Conservation (phyloP, 1,284 basidiomycete species). For the Flammula alnicola region DNA sequence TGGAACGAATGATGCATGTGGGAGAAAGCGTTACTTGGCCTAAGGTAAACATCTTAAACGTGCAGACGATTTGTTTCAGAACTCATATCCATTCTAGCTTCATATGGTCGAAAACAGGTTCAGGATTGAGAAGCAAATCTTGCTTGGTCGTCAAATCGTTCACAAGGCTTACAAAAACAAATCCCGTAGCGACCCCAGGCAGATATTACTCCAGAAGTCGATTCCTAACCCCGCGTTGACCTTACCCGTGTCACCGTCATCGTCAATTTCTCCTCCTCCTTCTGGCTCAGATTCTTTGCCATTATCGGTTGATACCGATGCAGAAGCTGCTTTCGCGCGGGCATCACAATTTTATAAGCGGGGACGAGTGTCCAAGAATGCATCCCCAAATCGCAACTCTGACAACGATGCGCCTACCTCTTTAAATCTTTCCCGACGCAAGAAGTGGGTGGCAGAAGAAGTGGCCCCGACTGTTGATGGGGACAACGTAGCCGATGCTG, state of each 20-base stretch:
- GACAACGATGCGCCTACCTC: conserved; percentile 43
- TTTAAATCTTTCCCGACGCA: conserved; percentile 45
- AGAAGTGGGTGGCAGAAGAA: conserved; percentile 49
- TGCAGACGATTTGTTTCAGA: background rate
- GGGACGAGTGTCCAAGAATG: conserved; percentile 31
- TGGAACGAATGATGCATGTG: conserved; percentile 84
- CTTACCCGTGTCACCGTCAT: conserved; percentile 18
- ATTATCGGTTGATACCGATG: conserved; percentile 64
- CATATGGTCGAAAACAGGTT: conserved; percentile 91
- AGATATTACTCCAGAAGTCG: conserved; percentile 26
- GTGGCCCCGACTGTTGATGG: conserved; percentile 8
- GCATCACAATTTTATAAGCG: conserved; percentile 51
- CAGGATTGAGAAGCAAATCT: conserved; percentile 81
- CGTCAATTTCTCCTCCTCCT: conserved; percentile 37
- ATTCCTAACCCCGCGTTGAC: conserved; percentile 19
- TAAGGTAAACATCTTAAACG: conserved; percentile 58
- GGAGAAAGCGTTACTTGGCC: conserved; percentile 96
- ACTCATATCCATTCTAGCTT: conserved; percentile 49
- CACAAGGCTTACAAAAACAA: conserved; percentile 51
- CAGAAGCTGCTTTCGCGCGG: conserved; percentile 54
- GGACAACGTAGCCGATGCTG: conserved; percentile 7
- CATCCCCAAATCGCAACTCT: conserved; percentile 32
- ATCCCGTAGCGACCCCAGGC: conserved; percentile 35
- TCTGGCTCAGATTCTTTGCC: conserved; percentile 49
- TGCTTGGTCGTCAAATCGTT: conserved; percentile 77